Evolutionary conservation across 2,329 filamentous ascomycete species (phyloP), one percentile per base, ranked within the genome.

Genomic region (Grosmannia huntii): DNA sequence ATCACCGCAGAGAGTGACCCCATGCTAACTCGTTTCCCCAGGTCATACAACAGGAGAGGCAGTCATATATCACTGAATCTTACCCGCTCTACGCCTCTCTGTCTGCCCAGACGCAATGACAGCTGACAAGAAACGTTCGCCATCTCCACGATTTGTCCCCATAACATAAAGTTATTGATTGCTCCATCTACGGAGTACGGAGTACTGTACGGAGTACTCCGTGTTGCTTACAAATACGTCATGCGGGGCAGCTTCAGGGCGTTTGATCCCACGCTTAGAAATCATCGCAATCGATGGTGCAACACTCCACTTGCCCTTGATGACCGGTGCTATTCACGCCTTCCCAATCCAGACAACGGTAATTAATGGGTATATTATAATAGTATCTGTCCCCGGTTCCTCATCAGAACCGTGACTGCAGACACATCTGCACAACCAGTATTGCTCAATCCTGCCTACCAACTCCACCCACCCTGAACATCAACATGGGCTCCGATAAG

Each of bases 401-500:
- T 14, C 16, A 44, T n/a, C 41, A 19, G 41, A 44, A 44, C 16
- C 6, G 41, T 19, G 5, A 44, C 19, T 44, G 1, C 16, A n/a
- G 16, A n/a, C 41, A 44, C 41, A 44, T n/a, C 16, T 19, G 19
- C 19, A 44, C 41, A n/a, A 6, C 12, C 48, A 50, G 7, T 6
- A n/a, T n/a, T 25, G 9, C 36, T 23, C 9, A 49, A 19, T 25
- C 11, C 19, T 19, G 33, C 33, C 48, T 16, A 41, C n/a, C 3
- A 5, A n/a, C 4, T 9, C 21, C 7, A 38, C 25, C 10, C 11
- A 50, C n/a, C 23, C 44, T 36, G 16, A 50, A 27, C 11, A 4
- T 28, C 48, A 55, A 38, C 31, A 60, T 55, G 56, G 52, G 41
- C 19, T n/a, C 58, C 48, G 55, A 59, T 54, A 65, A 62, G 52